phyloP scores from a whole-genome alignment of 495 filamentous ascomycete genomes.

The Aspergillus conjunctus region DNA sequence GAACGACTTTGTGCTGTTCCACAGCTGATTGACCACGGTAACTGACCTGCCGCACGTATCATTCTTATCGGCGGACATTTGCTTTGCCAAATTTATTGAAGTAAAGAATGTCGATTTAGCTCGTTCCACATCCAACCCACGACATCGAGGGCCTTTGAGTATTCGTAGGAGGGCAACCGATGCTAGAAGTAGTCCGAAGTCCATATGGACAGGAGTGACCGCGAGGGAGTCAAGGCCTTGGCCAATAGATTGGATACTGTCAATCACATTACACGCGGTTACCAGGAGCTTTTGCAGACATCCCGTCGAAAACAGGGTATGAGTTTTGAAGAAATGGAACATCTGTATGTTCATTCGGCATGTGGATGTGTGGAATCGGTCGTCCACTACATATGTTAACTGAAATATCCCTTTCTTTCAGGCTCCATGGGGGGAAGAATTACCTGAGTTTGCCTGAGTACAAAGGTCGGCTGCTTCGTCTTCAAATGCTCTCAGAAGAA shows the following conservation, averaged over 20 bases:
- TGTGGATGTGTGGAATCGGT: slow-evolving; percentile 34
- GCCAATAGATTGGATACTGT: slow-evolving; percentile 31
- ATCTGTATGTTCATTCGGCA: slow-evolving; percentile 43
- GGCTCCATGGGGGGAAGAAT: neutral
- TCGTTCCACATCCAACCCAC: slow-evolving; percentile 36
- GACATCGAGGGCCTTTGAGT: slow-evolving; percentile 36
- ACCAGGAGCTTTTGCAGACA: slow-evolving; percentile 38
- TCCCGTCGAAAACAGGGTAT: slow-evolving; percentile 31
- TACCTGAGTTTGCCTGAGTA: slow-evolving; percentile 34
- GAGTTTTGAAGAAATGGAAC: slow-evolving; percentile 48
- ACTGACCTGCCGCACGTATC: slow-evolving; percentile 38
- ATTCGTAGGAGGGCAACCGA: slow-evolving; percentile 42
- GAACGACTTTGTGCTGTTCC: slow-evolving; percentile 51
- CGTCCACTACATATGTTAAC: slow-evolving; percentile 30
- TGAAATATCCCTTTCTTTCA: neutral
- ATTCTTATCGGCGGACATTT: slow-evolving; percentile 41
- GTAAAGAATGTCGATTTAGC: slow-evolving; percentile 38
- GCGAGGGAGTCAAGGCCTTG: slow-evolving; percentile 27
- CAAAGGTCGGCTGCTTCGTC: slow-evolving; percentile 38
- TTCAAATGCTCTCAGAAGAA: slow-evolving; percentile 41
- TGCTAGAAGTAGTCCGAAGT: slow-evolving; percentile 38
- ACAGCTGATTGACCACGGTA: slow-evolving; percentile 40
- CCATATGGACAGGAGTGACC: slow-evolving; percentile 36
- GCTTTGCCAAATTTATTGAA: slow-evolving; percentile 42
- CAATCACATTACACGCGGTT: slow-evolving; percentile 41